A percentile compares a stretch with the other conserved stretches of the same genome.
Evolutionary conservation across 2,329 filamentous ascomycete genomes (phyloP).

Genomic region (Cercospora citrullina): DNA sequence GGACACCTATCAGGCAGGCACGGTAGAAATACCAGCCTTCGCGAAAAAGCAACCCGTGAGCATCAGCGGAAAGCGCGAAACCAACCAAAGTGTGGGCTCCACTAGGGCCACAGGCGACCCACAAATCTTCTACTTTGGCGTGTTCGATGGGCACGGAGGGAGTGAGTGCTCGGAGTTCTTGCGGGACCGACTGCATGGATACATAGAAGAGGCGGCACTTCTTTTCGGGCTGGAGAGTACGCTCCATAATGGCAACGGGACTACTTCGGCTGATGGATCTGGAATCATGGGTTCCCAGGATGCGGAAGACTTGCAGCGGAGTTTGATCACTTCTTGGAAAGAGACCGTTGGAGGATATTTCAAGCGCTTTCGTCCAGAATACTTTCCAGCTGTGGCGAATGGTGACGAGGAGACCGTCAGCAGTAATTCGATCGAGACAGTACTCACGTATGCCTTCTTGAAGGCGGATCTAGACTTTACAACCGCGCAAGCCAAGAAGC

Average conservation of each 20-base stretch:
- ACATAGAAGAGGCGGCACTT: slow-evolving; percentile 78
- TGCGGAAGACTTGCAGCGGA: slow-evolving; percentile 67
- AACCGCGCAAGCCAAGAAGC: slow-evolving; percentile 79
- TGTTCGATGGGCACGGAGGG: slow-evolving; percentile 96
- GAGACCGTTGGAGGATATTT: slow-evolving; percentile 91
- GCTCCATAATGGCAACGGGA: slow-evolving; percentile 52
- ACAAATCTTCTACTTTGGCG: slow-evolving; percentile 94
- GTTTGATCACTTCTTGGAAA: slow-evolving; percentile 75
- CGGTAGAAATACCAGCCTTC: slow-evolving; percentile 89
- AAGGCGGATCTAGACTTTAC: slow-evolving; percentile 94
- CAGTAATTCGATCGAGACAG: slow-evolving; percentile 65
- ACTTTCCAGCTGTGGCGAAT: slow-evolving; percentile 53
- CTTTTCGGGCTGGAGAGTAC: slow-evolving; percentile 78
- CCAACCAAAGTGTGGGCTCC: slow-evolving; percentile 51
- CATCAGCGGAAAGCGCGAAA: slow-evolving; percentile 46
- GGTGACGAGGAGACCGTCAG: slow-evolving; percentile 17
- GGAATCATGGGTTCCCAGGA: slow-evolving; percentile 56
- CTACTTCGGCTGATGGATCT: slow-evolving; percentile 43
- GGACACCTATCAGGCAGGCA: slow-evolving; percentile 90
- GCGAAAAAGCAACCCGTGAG: slow-evolving; percentile 76
- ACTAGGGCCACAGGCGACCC: slow-evolving; percentile 83
- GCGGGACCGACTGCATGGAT: slow-evolving; percentile 78
- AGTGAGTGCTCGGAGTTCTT: slow-evolving; percentile 85
- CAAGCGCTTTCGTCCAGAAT: slow-evolving; percentile 78
- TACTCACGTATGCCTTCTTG: slow-evolving; percentile 89